phyloP scores from a whole-genome alignment of 208 protist species.

The Porcisia deanei region DNA sequence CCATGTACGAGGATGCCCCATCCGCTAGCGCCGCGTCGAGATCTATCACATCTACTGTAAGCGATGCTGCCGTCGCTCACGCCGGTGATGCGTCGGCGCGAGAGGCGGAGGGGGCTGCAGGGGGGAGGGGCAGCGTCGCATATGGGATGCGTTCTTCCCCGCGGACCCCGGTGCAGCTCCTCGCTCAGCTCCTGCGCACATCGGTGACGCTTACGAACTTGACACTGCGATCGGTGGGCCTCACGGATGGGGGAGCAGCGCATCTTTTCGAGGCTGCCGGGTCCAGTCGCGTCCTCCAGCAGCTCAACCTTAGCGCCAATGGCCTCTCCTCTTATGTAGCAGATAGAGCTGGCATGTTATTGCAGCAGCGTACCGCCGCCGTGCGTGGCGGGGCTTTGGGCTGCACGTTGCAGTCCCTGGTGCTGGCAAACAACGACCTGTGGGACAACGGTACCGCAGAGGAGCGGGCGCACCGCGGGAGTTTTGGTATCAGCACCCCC shows the following conservation, averaged over 20 bases:
- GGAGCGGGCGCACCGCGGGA: conserved; percentile 51
- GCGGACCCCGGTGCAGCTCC: conserved; percentile 59
- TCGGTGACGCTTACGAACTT: conserved; percentile 56
- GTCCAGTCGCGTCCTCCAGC: conserved; percentile 46
- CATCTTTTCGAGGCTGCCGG: conserved; percentile 55
- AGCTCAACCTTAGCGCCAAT: conserved; percentile 79
- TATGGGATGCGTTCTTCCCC: conserved; percentile 9
- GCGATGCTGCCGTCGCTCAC: conserved; percentile 1
- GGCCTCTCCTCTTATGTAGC: conserved; percentile 53
- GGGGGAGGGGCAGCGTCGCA: neutral
- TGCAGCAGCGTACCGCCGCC: conserved; percentile 43
- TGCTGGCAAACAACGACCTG: conserved; percentile 69
- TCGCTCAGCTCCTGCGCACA: conserved; percentile 61
- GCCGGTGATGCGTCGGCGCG: neutral
- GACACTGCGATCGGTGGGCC: conserved; percentile 52
- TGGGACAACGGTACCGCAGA: conserved; percentile 30
- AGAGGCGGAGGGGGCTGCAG: neutral
- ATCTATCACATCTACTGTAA: neutral
- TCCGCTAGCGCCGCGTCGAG: neutral
- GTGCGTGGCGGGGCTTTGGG: conserved; percentile 28
- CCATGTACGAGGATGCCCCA: conserved; percentile 1
- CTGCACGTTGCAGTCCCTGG: conserved; percentile 52
- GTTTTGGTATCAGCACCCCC: conserved; percentile 35
- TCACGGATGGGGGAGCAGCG: conserved; percentile 52
- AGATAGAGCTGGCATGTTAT: conserved; percentile 54